These are phyloP conservation scores for Spirogloea muscicola DNA, from an alignment of 139 green algal species.

Conservation along the genomic window DNA sequence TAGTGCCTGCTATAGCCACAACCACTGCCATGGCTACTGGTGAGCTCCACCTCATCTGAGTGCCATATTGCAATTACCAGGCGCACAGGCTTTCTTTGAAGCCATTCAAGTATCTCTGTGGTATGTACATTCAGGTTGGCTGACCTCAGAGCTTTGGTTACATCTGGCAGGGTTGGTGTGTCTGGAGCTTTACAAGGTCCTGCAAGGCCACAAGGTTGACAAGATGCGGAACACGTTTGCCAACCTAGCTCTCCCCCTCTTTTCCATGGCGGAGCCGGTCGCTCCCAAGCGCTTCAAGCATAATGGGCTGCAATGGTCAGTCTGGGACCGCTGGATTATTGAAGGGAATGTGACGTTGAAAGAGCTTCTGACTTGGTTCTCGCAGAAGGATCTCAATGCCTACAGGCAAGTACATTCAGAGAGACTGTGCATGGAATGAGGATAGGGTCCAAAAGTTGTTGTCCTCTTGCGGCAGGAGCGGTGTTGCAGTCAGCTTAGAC, in stretches of 20 bases:
- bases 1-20: constrained; percentile 98
- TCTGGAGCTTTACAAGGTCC: constrained; percentile 95
- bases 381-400: constrained; percentile 65
- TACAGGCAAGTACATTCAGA: constrained; percentile 74
- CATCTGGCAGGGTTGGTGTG: constrained; percentile 76
- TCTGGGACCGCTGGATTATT: constrained; percentile 96
- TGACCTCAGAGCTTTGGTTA: background rate
- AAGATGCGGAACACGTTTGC: constrained; percentile 96
- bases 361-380: constrained; percentile 92
- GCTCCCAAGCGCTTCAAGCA: constrained; percentile 69
- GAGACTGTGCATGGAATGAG: too few relatives aligned
- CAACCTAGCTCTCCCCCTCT: constrained; percentile 95
- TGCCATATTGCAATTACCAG: too few relatives aligned
- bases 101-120: too few relatives aligned
- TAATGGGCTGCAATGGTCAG: constrained; percentile 77
- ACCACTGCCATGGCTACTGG: constrained; percentile 89
- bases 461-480: too few relatives aligned
- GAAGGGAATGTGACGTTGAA: constrained; percentile 92
- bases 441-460: too few relatives aligned
- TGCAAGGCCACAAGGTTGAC: constrained; percentile 70
- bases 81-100: too few relatives aligned
- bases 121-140: too few relatives aligned
- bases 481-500: too few relatives aligned
- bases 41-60: constrained; percentile 13
- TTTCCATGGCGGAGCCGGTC: constrained; percentile 93